phyloP scores from a whole-genome alignment of 1,284 basidiomycete genomes.

The Puccinia novopanici region DNA sequence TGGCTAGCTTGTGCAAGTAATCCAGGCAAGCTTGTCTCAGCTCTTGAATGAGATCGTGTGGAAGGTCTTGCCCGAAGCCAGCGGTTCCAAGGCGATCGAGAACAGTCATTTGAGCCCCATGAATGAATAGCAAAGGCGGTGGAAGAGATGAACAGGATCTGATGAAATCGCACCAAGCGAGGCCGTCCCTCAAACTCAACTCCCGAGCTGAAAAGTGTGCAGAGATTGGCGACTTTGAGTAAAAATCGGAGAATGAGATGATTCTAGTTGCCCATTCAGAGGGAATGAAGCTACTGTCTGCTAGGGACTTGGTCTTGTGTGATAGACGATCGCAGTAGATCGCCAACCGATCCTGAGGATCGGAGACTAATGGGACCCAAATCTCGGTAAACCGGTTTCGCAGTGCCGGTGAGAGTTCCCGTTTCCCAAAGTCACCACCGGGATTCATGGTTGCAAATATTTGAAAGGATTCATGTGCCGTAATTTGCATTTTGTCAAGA shows the following conservation, averaged over 20 bases:
- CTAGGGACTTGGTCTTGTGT: constrained; percentile 36
- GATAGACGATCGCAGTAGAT: constrained; percentile 78
- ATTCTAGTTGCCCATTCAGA: constrained; percentile 67
- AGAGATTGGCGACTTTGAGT: constrained; percentile 70
- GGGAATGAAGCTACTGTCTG: constrained; percentile 59
- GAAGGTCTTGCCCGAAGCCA: constrained; percentile 47
- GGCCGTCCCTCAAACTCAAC: constrained; percentile 76
- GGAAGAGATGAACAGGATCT: constrained; percentile 63
- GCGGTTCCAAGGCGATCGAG: constrained; percentile 61
- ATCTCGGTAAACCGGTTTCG: constrained; percentile 99
- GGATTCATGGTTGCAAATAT: constrained; percentile 99
- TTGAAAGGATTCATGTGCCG: constrained; percentile 73
- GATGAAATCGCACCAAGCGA: constrained; percentile 89
- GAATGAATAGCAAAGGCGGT: constrained; percentile 57
- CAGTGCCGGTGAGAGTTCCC: constrained; percentile 93
- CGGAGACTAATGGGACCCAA: constrained; percentile 89
- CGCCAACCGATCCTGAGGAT: constrained; percentile 72
- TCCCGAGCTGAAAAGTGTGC: constrained; percentile 63
- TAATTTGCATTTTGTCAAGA: constrained; percentile 70
- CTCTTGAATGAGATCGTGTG: constrained; percentile 23
- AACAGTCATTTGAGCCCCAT: constrained; percentile 60
- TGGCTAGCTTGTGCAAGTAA: constrained; percentile 29
- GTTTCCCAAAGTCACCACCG: constrained; percentile 98
- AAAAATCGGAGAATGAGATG: constrained; percentile 81
- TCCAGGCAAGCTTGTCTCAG: constrained; percentile 20